Evolutionary conservation across 2,329 filamentous ascomycete genomes (phyloP).

Genomic region (Sarocladiaceae sp.): DNA sequence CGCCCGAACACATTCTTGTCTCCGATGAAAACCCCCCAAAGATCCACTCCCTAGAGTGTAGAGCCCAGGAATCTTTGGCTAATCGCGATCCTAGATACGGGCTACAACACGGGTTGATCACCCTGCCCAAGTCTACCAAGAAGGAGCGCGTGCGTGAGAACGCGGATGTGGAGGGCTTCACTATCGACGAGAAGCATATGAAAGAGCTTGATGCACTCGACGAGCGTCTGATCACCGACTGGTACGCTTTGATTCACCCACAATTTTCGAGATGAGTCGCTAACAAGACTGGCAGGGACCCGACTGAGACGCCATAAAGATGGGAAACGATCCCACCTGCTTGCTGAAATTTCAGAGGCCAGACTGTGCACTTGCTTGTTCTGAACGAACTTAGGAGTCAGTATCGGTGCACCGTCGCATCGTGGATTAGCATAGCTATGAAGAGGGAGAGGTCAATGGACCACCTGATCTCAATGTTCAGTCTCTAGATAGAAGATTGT

Average conservation of each 20-base stretch:
- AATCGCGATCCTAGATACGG: conserved; percentile 52
- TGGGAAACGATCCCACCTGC: neutral
- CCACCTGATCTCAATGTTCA: neutral
- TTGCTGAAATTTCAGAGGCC: neutral
- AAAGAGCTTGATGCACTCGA: conserved; percentile 56
- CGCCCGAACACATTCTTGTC: no score
- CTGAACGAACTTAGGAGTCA: no score
- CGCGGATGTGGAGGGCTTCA: conserved; percentile 51
- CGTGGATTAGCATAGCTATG: neutral
- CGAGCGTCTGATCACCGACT: conserved; percentile 67
- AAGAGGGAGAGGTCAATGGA: neutral
- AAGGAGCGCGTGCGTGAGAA: conserved; percentile 60
- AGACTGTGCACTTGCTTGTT: neutral
- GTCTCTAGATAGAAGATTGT: neutral
- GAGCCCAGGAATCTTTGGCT: neutral
- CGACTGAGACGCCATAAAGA: conserved; percentile 21
- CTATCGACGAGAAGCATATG: conserved; percentile 59
- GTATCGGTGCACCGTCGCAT: neutral
- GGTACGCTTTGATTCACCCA: conserved; percentile 30
- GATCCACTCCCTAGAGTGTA: neutral
- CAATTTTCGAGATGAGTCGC: neutral
- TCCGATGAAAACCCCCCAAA: neutral
- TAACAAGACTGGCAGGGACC: conserved; percentile 19
- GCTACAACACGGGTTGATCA: conserved; percentile 66
- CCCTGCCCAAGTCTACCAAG: conserved; percentile 65